Conservation (phyloP, 345 rosid species). For the Syzygium jambos region DNA sequence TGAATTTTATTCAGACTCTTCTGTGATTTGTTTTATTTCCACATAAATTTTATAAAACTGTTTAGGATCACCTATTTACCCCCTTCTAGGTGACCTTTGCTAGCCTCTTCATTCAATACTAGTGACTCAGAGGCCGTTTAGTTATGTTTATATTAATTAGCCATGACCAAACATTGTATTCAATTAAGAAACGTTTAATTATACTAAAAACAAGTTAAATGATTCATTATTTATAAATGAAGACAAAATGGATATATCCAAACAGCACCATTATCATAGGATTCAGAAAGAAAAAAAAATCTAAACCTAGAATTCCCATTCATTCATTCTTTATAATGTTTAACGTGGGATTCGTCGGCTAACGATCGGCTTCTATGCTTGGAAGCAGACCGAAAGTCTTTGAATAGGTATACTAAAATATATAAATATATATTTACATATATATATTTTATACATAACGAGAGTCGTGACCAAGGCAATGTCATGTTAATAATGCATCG, state of each 20-base stretch:
- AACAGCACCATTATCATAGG: background rate
- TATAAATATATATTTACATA: no score
- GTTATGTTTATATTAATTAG: background rate
- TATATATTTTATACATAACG: background rate
- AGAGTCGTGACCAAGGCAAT: background rate
- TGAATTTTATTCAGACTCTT: no score
- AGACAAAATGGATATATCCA: background rate
- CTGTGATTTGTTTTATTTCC: no score
- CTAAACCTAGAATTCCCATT: background rate
- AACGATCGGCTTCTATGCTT: background rate
- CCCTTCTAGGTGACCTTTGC: no score
- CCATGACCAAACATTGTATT: background rate
- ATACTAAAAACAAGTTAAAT: background rate
- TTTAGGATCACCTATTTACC: no score
- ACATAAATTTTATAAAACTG: no score
- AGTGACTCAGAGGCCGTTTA: background rate
- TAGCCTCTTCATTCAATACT: no score
- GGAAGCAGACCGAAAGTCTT: background rate
- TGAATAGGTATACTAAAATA: background rate
- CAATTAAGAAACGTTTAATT: background rate
- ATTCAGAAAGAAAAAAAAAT: background rate
- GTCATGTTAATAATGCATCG: background rate
- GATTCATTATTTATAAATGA: background rate
- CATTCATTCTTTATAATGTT: background rate
- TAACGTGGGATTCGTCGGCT: background rate